Evolutionary conservation across 768 basidiomycete species (phyloP), one percentile per base, ranked within the genome.

Genomic region (Lactifluus piperatus): DNA sequence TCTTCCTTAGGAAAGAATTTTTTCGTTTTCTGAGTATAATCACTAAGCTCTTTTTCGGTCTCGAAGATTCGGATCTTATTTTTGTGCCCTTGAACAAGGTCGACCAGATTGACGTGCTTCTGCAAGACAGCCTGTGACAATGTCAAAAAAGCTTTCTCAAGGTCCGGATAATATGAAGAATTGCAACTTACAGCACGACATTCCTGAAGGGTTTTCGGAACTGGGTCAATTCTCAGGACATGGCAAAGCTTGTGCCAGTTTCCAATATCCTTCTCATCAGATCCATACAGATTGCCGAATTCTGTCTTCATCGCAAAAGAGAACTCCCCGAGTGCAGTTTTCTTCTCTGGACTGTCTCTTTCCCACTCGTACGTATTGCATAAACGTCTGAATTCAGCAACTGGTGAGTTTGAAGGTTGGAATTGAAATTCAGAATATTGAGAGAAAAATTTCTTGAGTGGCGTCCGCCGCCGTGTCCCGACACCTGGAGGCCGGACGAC

Each of bases 21-120:
- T 10, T 39, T 22, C 11, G 50, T 65, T 18, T 2, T 2, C 14
- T 16, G 57, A 0, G 70, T 73, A 36, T 72, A 73, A 8, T 20
- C 0, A 7, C 62, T 65, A 1, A 73, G 68, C 5, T 65, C 51
- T 0, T 46, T 44, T 27, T 69, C 65, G 0, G 65, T 62, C 9
- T 18, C 1, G 54, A 74, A 74, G 6, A 34, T 46, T 0, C 11
- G 47, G 5, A 73, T 68, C 5, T 56, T 60, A 1, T 62, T 62
- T 16, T 54, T 51, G 1, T 32, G 56, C 0, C 64, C 54, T 20
- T 71, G 59, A 20, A 73, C 45, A 39, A 75, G 65, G 47, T 74
- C 70, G 24, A 71, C 63, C 4, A 73, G 63, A 44, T 75, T 72
- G 46, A 75, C 67, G 13, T 69, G 49, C 22, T 56, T 56, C 34